A percentile compares a stretch with the other conserved stretches of the same genome.
phyloP scores from a whole-genome alignment of 164 flowering plant genomes.

The Stephania japonica region DNA sequence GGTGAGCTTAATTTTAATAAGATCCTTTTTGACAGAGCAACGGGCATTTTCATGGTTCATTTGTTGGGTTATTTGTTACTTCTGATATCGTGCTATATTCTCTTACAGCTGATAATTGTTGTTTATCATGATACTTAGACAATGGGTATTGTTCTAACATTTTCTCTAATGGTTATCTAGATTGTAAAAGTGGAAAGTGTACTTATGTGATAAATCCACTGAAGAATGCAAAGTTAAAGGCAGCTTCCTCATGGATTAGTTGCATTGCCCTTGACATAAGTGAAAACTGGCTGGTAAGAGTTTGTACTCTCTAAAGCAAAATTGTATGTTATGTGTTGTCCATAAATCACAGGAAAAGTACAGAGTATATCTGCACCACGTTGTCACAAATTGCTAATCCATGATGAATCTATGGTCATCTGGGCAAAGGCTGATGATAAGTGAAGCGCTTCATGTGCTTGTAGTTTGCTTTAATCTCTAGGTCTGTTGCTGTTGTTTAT shows the following conservation, averaged over 20 bases:
- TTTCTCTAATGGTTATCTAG: slow-evolving; percentile 32
- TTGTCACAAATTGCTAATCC: background rate
- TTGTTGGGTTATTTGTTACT: background rate
- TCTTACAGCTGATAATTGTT: background rate
- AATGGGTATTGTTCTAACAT: slow-evolving; percentile 2
- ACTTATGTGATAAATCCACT: slow-evolving; percentile 44
- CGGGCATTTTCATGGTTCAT: background rate
- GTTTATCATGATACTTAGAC: background rate
- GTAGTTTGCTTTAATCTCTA: background rate
- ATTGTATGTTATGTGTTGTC: background rate
- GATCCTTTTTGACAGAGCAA: background rate
- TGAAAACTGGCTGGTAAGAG: slow-evolving; percentile 96
- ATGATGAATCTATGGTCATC: background rate
- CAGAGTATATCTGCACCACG: background rate
- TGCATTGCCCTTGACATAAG: slow-evolving; percentile 84
- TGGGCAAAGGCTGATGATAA: background rate
- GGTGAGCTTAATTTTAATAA: slow-evolving; percentile 39
- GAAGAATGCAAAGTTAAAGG: slow-evolving; percentile 36
- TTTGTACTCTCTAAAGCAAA: slow-evolving; percentile 5
- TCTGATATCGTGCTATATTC: background rate
- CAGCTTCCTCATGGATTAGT: slow-evolving; percentile 47
- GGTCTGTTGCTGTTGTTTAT: no score
- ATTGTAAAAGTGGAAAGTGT: slow-evolving; percentile 89
- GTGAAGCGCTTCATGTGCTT: no score
- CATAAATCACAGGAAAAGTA: background rate